Base-by-base conservation (phyloP, 2,329 filamentous ascomycete species). In the Pseudogymnoascus sp. region DNA sequence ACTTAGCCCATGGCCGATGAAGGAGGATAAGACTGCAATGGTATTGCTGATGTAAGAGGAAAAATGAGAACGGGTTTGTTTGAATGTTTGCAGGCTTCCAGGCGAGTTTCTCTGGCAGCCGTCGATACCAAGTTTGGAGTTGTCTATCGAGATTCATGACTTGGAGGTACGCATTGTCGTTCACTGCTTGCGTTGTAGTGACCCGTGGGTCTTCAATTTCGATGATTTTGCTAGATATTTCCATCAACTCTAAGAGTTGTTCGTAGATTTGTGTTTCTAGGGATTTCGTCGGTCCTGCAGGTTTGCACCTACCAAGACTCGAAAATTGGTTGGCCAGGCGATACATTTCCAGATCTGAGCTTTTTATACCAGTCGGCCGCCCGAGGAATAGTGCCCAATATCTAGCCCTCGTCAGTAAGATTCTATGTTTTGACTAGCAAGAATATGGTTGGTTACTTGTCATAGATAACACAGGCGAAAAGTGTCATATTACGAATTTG, bases 341-440 rank as follows among this genome's bases (percentile, higher is more conserved):
- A 65, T 82, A 78, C 64, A 80, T 76, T 64, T 77, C 78, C 7
- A 83, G 74, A 64, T 83, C 81, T 56, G 80, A 75, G 59, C 73
- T 77, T 69, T 83, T 83, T 73, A 84, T 83, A 61, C 78, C 78
- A 1, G 81, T 79, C 1, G 82, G 81, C 10, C 82, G 74, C 8
- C 81, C 81, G 5, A 84, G 74, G 67, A 82, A 81, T n/a, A 84
- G 71, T 0, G 81, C 79, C 81, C 81, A 83, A 66, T 82, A 68
- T 59, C 66, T 68, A 50, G 14, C 37, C 21, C 23, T n/a, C 25
- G 53, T 31, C 3, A 21, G 6, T 25, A 18, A 50, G 61, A 36
- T 36, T 36, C 34, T 36, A 12, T 12, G 34, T 36, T 36, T n/a
- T 25, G 16, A 36, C 34, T 36, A 12, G 34, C 34, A 36, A 36